Conservation (phyloP, 371 early-diverging fungal genomes). For the Umbelopsis sp. region DNA sequence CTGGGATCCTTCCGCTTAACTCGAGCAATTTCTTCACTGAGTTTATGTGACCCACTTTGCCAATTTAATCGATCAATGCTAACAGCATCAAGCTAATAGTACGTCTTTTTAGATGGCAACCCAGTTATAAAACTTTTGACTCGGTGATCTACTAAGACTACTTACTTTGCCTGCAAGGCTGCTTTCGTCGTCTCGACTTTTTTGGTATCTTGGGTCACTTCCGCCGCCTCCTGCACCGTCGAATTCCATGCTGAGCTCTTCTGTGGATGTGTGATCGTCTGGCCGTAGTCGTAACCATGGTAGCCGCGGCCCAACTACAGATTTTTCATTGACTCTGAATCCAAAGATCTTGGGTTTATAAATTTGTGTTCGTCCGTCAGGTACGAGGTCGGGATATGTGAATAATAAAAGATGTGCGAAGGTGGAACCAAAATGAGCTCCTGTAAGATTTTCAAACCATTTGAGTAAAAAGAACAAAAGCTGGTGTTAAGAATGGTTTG, state of each 20-base stretch:
- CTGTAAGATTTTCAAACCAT: conserved; percentile 26
- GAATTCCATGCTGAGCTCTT: too few relatives aligned
- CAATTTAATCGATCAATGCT: conserved; percentile 18
- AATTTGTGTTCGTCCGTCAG: conserved; percentile 41
- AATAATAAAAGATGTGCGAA: conserved; percentile 93
- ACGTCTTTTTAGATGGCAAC: neutral
- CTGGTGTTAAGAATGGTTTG: neutral
- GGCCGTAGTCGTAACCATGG: conserved; percentile 71
- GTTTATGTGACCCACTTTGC: conserved; percentile 8
- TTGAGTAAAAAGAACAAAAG: neutral
- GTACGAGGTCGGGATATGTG: conserved; percentile 75
- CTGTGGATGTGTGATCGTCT: neutral
- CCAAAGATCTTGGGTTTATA: conserved; percentile 84
- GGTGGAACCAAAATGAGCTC: conserved; percentile 95
- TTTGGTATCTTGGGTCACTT: neutral
- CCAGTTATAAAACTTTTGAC: neutral
- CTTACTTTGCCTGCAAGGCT: conserved; percentile 13
- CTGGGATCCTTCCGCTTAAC: conserved; percentile 7
- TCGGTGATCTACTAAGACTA: neutral
- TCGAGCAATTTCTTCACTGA: conserved; percentile 13
- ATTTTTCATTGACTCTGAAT: conserved; percentile 68
- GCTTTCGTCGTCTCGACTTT: neutral
- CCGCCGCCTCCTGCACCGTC: neutral
- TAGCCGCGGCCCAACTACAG: conserved; percentile 70
- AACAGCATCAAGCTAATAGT: conserved; percentile 11